phyloP scores from a whole-genome alignment of 1,139 yeast genomes.

The Debaryomycetaceae sp. region DNA sequence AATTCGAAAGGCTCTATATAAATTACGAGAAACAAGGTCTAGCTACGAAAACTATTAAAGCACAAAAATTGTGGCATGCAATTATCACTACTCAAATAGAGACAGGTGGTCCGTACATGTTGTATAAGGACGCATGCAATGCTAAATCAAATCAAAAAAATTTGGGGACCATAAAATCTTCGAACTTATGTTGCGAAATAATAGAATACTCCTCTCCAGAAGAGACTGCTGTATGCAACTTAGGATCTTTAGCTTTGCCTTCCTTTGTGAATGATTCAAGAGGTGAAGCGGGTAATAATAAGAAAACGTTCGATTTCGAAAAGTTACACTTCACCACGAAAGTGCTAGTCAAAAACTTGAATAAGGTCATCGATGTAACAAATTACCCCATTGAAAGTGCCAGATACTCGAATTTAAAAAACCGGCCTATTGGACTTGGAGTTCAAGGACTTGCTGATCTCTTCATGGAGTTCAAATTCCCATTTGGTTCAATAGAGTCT shows the following conservation, averaged over 20 bases:
- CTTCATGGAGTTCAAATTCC: slow-evolving; percentile 71
- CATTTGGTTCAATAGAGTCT: slow-evolving; percentile 78
- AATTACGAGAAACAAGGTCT: slow-evolving; percentile 69
- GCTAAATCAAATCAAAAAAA: slow-evolving; percentile 81
- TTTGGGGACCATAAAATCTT: slow-evolving; percentile 81
- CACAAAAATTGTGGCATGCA: slow-evolving; percentile 86
- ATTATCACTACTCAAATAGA: slow-evolving; percentile 87
- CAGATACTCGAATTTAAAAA: slow-evolving; percentile 62
- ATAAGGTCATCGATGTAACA: slow-evolving; percentile 74
- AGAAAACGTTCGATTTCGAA: slow-evolving; percentile 61
- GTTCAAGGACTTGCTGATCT: slow-evolving; percentile 89
- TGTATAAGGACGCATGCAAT: slow-evolving; percentile 87
- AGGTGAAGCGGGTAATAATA: slow-evolving; percentile 15
- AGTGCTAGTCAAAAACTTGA: slow-evolving; percentile 70
- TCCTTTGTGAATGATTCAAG: slow-evolving; percentile 30
- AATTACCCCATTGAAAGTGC: slow-evolving; percentile 77
- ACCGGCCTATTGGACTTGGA: slow-evolving; percentile 86
- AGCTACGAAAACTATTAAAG: slow-evolving; percentile 70
- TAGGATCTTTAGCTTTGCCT: slow-evolving; percentile 79
- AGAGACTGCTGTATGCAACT: slow-evolving; percentile 88
- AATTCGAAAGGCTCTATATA: slow-evolving; percentile 68
- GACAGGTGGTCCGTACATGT: slow-evolving; percentile 91
- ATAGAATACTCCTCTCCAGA: slow-evolving; percentile 85
- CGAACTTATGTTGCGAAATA: slow-evolving; percentile 87
- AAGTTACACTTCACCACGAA: slow-evolving; percentile 71